phyloP scores from a whole-genome alignment of 148 eudicot genomes.

The Rheum nobile region DNA sequence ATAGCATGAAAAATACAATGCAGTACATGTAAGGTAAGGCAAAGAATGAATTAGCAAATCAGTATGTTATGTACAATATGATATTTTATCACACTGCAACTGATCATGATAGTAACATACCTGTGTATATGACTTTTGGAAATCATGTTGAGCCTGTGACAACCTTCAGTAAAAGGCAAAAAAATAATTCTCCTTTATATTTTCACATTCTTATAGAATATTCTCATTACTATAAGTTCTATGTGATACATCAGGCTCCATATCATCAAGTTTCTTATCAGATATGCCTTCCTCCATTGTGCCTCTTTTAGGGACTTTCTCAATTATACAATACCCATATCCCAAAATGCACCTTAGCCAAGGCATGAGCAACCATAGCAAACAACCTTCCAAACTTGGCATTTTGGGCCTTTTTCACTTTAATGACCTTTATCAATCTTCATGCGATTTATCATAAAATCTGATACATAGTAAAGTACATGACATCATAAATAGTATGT shows the following conservation, averaged over 20 bases:
- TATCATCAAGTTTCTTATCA: conserved; percentile 11
- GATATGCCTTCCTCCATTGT: conserved; percentile 10
- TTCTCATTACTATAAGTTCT: conserved; percentile 18
- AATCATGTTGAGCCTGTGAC: conserved; percentile 62
- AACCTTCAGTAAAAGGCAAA: conserved; percentile 49
- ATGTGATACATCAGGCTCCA: conserved; percentile 10
- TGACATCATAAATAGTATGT: too few relatives aligned
- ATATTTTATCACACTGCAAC: background rate
- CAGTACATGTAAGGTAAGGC: background rate
- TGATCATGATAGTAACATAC: conserved; percentile 26
- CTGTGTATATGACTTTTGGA: conserved; percentile 73
- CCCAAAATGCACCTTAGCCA: too few relatives aligned
- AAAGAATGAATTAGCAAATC: background rate
- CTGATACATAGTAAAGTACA: too few relatives aligned
- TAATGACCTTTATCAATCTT: too few relatives aligned
- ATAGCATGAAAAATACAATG: background rate
- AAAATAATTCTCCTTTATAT: conserved; percentile 61
- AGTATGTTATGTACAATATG: background rate
- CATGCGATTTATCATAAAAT: too few relatives aligned
- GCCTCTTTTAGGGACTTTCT: conserved; percentile 14
- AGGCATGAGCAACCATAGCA: too few relatives aligned
- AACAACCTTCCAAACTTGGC: too few relatives aligned
- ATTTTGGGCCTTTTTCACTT: too few relatives aligned
- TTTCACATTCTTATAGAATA: conserved; percentile 38
- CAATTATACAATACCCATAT: too few relatives aligned